A percentile compares a stretch with the other conserved stretches of the same genome.
Conservation (phyloP, 2,329 filamentous ascomycete species). For the Dactylellina parvicollis region DNA sequence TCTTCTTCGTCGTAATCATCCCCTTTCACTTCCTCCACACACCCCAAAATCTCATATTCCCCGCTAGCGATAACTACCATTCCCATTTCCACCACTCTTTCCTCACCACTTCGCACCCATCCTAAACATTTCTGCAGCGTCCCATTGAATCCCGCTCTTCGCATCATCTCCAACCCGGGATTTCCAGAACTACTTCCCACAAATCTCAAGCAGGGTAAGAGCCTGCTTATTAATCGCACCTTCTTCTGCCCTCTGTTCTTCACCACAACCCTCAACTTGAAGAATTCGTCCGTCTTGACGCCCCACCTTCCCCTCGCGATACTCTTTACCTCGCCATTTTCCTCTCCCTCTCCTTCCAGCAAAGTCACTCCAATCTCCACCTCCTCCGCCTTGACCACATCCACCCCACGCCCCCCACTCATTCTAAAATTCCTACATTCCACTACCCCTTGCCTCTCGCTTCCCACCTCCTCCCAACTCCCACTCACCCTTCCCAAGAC, state of each 20-base stretch:
- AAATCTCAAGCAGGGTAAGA: constrained; percentile 76
- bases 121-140: constrained; percentile 79
- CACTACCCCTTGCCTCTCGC: constrained; percentile 72
- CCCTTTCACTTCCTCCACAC: constrained; percentile 77
- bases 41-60: constrained; percentile 82
- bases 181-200: constrained; percentile 21
- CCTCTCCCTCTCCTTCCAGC: constrained; percentile 6
- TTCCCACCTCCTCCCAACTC: constrained; percentile 73
- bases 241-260: constrained; percentile 75
- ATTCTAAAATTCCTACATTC: constrained; percentile 81
- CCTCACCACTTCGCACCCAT: constrained; percentile 69
- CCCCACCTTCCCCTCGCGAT: constrained; percentile 38
- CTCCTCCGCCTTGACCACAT: constrained; percentile 82
- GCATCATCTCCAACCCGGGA: constrained; percentile 72
- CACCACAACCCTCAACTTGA: constrained; percentile 76
- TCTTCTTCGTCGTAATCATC: constrained; percentile 54
- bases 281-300: constrained; percentile 69
- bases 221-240: constrained; percentile 76
- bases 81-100: constrained; percentile 72
- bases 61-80: constrained; percentile 80
- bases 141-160: constrained; percentile 85
- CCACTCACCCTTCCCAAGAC: constrained; percentile 77
- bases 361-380: constrained; percentile 67
- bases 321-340: constrained; percentile 13
- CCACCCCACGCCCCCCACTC: constrained; percentile 73